Evolutionary conservation across 352 stramenopile genomes (phyloP).

Genomic region (Globisporangium recalcitrans): DNA sequence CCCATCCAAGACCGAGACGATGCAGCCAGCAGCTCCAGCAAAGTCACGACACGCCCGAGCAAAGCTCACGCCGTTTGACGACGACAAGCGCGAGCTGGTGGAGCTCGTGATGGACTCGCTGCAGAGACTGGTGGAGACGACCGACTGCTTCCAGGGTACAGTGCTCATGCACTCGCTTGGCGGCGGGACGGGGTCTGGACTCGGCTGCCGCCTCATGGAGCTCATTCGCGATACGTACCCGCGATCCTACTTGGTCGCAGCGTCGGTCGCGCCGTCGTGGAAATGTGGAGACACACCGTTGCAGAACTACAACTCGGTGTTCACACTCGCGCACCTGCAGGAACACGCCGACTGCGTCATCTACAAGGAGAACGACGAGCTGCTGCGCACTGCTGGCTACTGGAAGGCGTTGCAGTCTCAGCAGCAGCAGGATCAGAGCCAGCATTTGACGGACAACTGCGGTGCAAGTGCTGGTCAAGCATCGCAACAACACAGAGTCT

Average conservation of each 20-base stretch:
- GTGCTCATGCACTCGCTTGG: conserved; percentile 79
- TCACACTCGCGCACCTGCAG: conserved; percentile 66
- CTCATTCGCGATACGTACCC: conserved; percentile 76
- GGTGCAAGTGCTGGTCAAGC: neutral
- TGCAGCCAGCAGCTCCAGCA: neutral
- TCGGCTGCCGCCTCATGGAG: conserved; percentile 82
- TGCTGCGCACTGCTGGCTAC: conserved; percentile 47
- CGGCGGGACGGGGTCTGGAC: conserved; percentile 72
- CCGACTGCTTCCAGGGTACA: conserved; percentile 66
- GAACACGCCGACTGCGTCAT: conserved; percentile 70
- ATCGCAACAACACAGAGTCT: conserved; percentile 21
- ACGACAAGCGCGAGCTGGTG: conserved; percentile 44
- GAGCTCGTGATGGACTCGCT: conserved; percentile 74
- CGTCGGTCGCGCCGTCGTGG: conserved; percentile 65
- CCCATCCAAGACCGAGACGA: conserved; percentile 14
- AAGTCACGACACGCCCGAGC: neutral
- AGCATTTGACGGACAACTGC: neutral
- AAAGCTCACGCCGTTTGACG: conserved; percentile 11
- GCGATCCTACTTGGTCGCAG: conserved; percentile 54
- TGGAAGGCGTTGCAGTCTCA: conserved; percentile 35
- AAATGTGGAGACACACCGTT: conserved; percentile 63
- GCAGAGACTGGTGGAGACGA: conserved; percentile 57
- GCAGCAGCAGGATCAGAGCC: neutral
- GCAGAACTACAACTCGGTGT: conserved; percentile 84
- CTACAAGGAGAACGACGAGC: conserved; percentile 86